Percentiles rank a stretch among this genome's conserved stretches.
phyloP scores from a whole-genome alignment of 345 rosid genomes.

The Sisymbrium irio region DNA sequence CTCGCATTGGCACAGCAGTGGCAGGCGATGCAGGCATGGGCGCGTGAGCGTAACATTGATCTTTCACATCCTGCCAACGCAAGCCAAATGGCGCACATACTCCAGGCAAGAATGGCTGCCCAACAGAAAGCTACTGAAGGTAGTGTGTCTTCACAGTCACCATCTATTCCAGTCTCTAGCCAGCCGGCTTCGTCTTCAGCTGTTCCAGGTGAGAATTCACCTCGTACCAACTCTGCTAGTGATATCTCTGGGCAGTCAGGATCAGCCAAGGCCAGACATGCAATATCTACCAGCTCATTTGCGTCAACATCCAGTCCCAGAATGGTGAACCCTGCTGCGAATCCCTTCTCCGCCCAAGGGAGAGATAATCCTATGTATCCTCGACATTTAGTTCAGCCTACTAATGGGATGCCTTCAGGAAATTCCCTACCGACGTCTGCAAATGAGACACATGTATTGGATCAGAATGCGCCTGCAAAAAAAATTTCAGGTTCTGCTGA shows the following conservation, averaged over 20 bases:
- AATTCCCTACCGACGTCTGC: conserved; percentile 63
- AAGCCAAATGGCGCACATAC: conserved; percentile 74
- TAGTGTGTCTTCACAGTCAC: conserved; percentile 47
- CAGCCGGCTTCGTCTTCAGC: conserved; percentile 70
- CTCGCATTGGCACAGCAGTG: conserved; percentile 73
- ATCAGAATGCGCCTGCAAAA: conserved; percentile 57
- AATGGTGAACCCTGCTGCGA: conserved; percentile 44
- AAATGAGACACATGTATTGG: conserved; percentile 48
- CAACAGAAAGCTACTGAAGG: conserved; percentile 74
- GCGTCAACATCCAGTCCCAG: conserved; percentile 56
- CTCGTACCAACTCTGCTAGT: conserved; percentile 70
- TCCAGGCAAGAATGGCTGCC: conserved; percentile 82
- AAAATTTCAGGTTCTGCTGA: conserved; percentile 48
- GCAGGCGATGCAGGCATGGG: conserved; percentile 88
- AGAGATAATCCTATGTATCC: conserved; percentile 65
- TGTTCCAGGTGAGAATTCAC: conserved; percentile 66
- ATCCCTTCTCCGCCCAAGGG: conserved; percentile 57
- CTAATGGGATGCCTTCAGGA: conserved; percentile 73
- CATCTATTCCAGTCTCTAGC: conserved; percentile 57
- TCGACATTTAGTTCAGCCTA: conserved; percentile 48
- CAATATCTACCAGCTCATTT: conserved; percentile 47
- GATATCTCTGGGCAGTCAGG: conserved; percentile 82
- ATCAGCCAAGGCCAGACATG: conserved; percentile 61
- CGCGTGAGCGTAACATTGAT: conserved; percentile 80
- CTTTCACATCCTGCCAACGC: conserved; percentile 89